phyloP scores from a whole-genome alignment of 2,329 filamentous ascomycete genomes.

The Pseudogymnoascus verrucosus region DNA sequence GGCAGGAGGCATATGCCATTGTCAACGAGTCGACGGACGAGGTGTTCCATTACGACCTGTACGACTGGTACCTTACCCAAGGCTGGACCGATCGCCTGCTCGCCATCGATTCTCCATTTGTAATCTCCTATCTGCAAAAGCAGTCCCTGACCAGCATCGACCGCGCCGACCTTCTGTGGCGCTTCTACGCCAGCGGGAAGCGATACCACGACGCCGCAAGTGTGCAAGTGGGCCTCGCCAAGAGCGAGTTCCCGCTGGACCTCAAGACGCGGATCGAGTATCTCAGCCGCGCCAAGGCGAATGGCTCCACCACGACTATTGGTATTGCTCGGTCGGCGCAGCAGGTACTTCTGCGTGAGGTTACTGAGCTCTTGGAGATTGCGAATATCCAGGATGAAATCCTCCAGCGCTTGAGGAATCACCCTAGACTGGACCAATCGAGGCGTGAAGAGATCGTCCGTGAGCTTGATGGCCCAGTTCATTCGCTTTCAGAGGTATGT shows the following conservation, averaged over 20 bases:
- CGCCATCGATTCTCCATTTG: constrained; percentile 74
- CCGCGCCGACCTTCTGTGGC: constrained; percentile 86
- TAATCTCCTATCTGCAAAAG: constrained; percentile 76
- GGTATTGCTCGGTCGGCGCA: constrained; percentile 72
- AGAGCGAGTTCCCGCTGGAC: constrained; percentile 70
- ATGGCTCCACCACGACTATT: constrained; percentile 74
- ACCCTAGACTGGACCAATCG: constrained; percentile 58
- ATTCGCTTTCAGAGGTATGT: constrained; percentile 67
- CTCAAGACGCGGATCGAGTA: constrained; percentile 83
- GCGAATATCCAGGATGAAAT: constrained; percentile 94
- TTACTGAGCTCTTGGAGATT: constrained; percentile 80
- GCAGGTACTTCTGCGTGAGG: constrained; percentile 76
- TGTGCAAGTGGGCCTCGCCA: constrained; percentile 76
- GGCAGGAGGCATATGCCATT: constrained; percentile 81
- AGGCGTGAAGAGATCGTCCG: constrained; percentile 56
- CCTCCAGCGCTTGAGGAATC: constrained; percentile 66
- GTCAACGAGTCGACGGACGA: constrained; percentile 85
- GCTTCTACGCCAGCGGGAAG: constrained; percentile 79
- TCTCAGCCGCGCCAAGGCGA: constrained; percentile 82
- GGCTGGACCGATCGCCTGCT: constrained; percentile 81
- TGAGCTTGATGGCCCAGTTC: constrained; percentile 69
- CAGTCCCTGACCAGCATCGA: constrained; percentile 63
- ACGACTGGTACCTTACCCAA: constrained; percentile 90
- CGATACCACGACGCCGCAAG: constrained; percentile 80
- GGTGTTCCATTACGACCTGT: constrained; percentile 92